Evolutionary conservation across 208 protist species (phyloP).

Genomic region (Trypanosomatidae sp.): DNA sequence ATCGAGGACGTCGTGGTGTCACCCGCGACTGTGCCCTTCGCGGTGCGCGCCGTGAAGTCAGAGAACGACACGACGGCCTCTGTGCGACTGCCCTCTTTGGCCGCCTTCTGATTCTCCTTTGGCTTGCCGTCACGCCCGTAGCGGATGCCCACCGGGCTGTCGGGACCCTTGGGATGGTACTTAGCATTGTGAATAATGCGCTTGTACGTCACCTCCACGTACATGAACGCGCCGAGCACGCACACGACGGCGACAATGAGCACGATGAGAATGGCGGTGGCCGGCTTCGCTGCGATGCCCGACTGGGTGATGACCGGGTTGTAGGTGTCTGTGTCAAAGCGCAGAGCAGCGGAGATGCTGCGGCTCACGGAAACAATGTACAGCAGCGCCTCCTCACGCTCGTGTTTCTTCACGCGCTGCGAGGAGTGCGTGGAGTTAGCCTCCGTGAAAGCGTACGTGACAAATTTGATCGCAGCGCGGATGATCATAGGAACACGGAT

Average conservation of each 20-base stretch:
- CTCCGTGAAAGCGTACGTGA: slow-evolving; percentile 35
- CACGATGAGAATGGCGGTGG: slow-evolving; percentile 63
- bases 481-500: slow-evolving; percentile 60
- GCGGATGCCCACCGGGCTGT: slow-evolving; percentile 53
- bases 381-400: slow-evolving; percentile 55
- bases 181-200: slow-evolving; percentile 66
- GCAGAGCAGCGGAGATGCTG: slow-evolving; percentile 49
- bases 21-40: slow-evolving; percentile 1
- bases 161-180: slow-evolving; percentile 58
- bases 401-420: slow-evolving; percentile 33
- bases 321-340: slow-evolving; percentile 68
- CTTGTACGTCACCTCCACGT: slow-evolving; percentile 73
- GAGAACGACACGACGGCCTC: slow-evolving; percentile 8
- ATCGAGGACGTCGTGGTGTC: slow-evolving; percentile 13
- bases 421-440: slow-evolving; percentile 22
- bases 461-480: slow-evolving; percentile 54
- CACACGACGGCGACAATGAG: slow-evolving; percentile 52
- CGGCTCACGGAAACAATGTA: slow-evolving; percentile 68
- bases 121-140: slow-evolving; percentile 56
- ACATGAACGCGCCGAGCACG: slow-evolving; percentile 53
- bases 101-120: slow-evolving; percentile 25
- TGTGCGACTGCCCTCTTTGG: slow-evolving; percentile 20
- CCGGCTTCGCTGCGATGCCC: slow-evolving; percentile 38
- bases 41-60: slow-evolving; percentile 6
- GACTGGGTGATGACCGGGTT: slow-evolving; percentile 27